phyloP scores from a whole-genome alignment of 768 basidiomycete genomes.

The Rhodotorula sphaerocarpa region DNA sequence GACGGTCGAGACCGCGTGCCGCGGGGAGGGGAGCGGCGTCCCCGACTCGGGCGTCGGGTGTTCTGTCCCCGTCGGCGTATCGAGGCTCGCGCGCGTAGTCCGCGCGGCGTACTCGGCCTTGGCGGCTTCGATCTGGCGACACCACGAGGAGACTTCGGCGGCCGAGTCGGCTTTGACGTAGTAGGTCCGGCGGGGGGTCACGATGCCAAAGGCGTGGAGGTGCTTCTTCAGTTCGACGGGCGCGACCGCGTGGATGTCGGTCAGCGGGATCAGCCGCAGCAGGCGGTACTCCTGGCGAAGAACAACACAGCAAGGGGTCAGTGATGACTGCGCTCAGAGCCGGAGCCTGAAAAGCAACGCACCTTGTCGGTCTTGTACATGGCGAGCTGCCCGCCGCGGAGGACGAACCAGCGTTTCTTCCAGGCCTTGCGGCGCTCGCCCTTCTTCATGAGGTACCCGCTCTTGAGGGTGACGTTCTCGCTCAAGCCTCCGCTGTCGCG shows the following conservation, averaged over 20 bases:
- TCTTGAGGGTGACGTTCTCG: constrained; percentile 60
- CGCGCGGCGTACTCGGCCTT: constrained; percentile 11
- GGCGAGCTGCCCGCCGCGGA: constrained; percentile 81
- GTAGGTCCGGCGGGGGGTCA: constrained; percentile 80
- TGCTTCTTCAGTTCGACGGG: constrained; percentile 82
- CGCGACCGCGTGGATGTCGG: constrained; percentile 82
- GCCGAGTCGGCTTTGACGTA: constrained; percentile 72
- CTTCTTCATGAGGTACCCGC: constrained; percentile 95
- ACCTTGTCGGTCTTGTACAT: constrained; percentile 89
- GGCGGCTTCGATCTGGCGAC: constrained; percentile 20
- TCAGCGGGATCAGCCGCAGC: constrained; percentile 73
- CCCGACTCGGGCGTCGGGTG: not conserved
- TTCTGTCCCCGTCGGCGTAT: constrained; percentile 3
- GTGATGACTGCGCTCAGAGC: not conserved
- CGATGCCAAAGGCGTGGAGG: constrained; percentile 77
- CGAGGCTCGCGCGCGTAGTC: constrained; percentile 12
- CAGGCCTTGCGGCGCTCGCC: constrained; percentile 97
- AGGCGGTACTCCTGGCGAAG: constrained; percentile 67
- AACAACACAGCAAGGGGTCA: not conserved
- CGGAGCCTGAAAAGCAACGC: constrained; percentile 6
- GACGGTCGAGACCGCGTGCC: not conserved
- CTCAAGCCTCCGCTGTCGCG: constrained; percentile 34
- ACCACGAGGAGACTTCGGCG: constrained; percentile 66
- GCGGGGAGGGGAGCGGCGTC: not conserved
- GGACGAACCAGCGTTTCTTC: constrained; percentile 98